Conservation (phyloP, 2,329 filamentous ascomycete genomes). For the Botrytis porri region DNA sequence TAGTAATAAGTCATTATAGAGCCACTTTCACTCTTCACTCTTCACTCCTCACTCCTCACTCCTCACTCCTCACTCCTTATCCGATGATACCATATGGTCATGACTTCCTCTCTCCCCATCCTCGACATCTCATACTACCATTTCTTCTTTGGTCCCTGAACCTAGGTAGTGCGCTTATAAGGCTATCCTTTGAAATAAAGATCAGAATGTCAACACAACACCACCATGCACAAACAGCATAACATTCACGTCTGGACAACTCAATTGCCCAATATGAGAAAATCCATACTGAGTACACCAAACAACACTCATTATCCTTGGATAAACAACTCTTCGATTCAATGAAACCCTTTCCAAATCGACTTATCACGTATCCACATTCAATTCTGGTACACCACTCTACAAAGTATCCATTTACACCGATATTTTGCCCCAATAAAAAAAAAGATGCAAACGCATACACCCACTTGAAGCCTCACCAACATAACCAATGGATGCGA, state of each 20-base stretch:
- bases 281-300: background rate
- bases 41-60: background rate
- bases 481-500: constrained; percentile 6
- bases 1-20: background rate
- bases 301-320: background rate
- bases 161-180: background rate
- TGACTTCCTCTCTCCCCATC: background rate
- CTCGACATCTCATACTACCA: background rate
- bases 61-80: background rate
- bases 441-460: constrained; percentile 22
- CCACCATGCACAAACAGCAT: background rate
- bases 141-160: background rate
- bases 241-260: background rate
- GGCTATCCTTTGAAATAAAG: background rate
- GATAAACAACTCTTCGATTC: background rate
- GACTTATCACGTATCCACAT: constrained; percentile 17
- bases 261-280: background rate
- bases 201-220: background rate
- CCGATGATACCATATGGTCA: background rate
- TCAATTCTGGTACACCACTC: constrained; percentile 6
- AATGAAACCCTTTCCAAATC: background rate
- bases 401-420: constrained; percentile 17
- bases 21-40: background rate
- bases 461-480: constrained; percentile 16
- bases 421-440: constrained; percentile 22